phyloP scores from a whole-genome alignment of 306 rosid genomes.

The Mimosa bimucronata region DNA sequence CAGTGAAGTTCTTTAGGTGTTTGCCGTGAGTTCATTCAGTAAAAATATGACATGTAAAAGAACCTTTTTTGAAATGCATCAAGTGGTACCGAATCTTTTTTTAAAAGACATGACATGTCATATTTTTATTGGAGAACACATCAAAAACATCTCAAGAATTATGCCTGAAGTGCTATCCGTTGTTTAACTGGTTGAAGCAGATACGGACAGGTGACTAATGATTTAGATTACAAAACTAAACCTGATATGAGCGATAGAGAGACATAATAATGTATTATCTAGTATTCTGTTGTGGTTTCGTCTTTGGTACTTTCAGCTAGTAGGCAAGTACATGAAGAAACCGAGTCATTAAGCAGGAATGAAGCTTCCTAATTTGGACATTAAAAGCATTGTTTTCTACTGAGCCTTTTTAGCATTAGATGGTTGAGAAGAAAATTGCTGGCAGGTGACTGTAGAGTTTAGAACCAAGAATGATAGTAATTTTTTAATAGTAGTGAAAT shows the following conservation, averaged over 20 bases:
- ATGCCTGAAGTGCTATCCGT: not conserved
- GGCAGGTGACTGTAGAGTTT: slow-evolving; percentile 52
- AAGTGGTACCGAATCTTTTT: not conserved
- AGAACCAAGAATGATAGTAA: slow-evolving; percentile 46
- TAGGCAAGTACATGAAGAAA: slow-evolving; percentile 92
- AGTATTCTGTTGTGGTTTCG: slow-evolving; percentile 53
- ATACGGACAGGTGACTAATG: slow-evolving; percentile 51
- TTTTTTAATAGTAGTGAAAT: slow-evolving; percentile 43
- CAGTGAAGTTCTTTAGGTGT: slow-evolving; percentile 36
- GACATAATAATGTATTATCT: slow-evolving; percentile 62
- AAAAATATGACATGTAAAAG: slow-evolving; percentile 10
- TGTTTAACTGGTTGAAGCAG: slow-evolving; percentile 30
- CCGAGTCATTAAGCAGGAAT: slow-evolving; percentile 86
- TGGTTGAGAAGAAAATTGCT: slow-evolving; percentile 28
- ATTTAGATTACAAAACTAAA: slow-evolving; percentile 54
- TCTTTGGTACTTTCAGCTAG: slow-evolving; percentile 39
- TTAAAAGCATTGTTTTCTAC: slow-evolving; percentile 81
- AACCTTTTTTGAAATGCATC: not conserved
- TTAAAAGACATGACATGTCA: not conserved
- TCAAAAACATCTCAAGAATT: not conserved
- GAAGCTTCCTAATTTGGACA: slow-evolving; percentile 88
- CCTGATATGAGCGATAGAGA: slow-evolving; percentile 52
- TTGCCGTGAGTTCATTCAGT: slow-evolving; percentile 49
- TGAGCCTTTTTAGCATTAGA: slow-evolving; percentile 44
- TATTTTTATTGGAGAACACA: not conserved